Conservation (phyloP, 495 filamentous ascomycete species). For the Glonium stellatum region DNA sequence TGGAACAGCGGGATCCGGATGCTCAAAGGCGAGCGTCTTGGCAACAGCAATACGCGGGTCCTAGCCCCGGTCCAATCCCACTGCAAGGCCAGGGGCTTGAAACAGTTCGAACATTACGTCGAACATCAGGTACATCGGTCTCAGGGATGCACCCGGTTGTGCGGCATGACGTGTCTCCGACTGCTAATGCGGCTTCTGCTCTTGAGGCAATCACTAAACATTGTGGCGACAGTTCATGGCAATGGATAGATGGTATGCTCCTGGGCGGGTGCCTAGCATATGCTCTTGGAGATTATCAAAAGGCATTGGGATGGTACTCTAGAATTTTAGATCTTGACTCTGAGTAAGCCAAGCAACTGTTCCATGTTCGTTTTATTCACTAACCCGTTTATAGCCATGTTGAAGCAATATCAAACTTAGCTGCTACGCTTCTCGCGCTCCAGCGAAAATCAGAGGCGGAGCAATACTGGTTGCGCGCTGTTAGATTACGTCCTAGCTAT, state of each 20-base stretch:
- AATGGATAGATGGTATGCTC: conserved; percentile 93
- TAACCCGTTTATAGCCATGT: conserved; percentile 59
- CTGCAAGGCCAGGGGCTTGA: conserved; percentile 11
- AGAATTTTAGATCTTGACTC: conserved; percentile 76
- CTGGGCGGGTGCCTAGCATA: conserved; percentile 91
- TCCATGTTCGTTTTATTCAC: background rate
- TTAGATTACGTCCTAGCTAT: conserved; percentile 78
- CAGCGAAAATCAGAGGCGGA: conserved; percentile 79
- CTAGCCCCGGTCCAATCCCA: conserved; percentile 3
- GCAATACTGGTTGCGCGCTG: conserved; percentile 74
- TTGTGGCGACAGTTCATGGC: conserved; percentile 81
- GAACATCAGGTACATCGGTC: conserved; percentile 27
- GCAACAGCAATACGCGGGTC: conserved; percentile 13
- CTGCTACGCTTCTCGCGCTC: conserved; percentile 78
- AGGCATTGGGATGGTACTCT: conserved; percentile 81
- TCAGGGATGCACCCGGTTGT: conserved; percentile 12
- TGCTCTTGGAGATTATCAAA: conserved; percentile 79
- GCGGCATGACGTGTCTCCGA: conserved; percentile 23
- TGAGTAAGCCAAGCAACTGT: conserved; percentile 49
- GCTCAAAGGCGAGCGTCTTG: conserved; percentile 11
- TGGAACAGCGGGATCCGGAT: conserved; percentile 3
- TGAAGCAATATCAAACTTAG: conserved; percentile 89
- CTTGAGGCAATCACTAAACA: conserved; percentile 74
- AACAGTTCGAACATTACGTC: conserved; percentile 20
- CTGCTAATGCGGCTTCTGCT: conserved; percentile 55